A percentile compares a stretch with the other conserved stretches of the same genome.
Evolutionary conservation across 495 filamentous ascomycete species (phyloP).

Genomic region (Aspergillus panamensis): DNA sequence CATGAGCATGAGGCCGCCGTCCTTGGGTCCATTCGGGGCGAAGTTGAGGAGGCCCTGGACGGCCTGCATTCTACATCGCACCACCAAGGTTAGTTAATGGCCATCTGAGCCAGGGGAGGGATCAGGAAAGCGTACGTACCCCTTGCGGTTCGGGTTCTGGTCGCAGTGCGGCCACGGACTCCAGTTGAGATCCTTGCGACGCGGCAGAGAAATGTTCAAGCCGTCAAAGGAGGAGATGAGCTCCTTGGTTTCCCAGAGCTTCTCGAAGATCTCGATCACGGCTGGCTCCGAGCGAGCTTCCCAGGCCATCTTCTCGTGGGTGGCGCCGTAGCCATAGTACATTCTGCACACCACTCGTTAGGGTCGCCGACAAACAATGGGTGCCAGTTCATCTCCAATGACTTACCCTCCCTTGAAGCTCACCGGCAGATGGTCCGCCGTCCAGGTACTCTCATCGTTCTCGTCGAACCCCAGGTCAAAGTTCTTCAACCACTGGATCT

Average conservation of each 20-base stretch:
- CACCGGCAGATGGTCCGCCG: slow-evolving; percentile 34
- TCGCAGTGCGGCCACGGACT: slow-evolving; percentile 42
- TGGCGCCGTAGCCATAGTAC: slow-evolving; percentile 28
- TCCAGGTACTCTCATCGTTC: slow-evolving; percentile 39
- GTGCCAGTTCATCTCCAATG: not conserved
- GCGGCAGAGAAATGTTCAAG: slow-evolving; percentile 34
- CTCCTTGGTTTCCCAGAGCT: slow-evolving; percentile 42
- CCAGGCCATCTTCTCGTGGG: slow-evolving; percentile 33
- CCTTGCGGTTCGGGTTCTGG: slow-evolving; percentile 37
- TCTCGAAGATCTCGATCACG: slow-evolving; percentile 37
- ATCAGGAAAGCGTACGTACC: slow-evolving; percentile 13
- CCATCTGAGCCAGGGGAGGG: not conserved
- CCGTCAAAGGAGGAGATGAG: slow-evolving; percentile 40
- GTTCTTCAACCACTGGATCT: slow-evolving; percentile 38
- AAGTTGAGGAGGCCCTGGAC: slow-evolving; percentile 41
- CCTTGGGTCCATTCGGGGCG: slow-evolving; percentile 38
- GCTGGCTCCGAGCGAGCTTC: slow-evolving; percentile 40
- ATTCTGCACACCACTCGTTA: slow-evolving; percentile 13
- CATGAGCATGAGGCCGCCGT: slow-evolving; percentile 42
- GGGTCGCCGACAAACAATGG: not conserved
- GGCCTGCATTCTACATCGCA: slow-evolving; percentile 26
- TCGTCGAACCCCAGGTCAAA: slow-evolving; percentile 39
- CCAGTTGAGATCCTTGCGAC: slow-evolving; percentile 29
- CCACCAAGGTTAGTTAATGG: not conserved
- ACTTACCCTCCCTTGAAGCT: slow-evolving; percentile 37